Percentiles rank a stretch among this genome's conserved stretches.
Evolutionary conservation across 768 basidiomycete species (phyloP).

Genomic region (Pleurotus eryngii): DNA sequence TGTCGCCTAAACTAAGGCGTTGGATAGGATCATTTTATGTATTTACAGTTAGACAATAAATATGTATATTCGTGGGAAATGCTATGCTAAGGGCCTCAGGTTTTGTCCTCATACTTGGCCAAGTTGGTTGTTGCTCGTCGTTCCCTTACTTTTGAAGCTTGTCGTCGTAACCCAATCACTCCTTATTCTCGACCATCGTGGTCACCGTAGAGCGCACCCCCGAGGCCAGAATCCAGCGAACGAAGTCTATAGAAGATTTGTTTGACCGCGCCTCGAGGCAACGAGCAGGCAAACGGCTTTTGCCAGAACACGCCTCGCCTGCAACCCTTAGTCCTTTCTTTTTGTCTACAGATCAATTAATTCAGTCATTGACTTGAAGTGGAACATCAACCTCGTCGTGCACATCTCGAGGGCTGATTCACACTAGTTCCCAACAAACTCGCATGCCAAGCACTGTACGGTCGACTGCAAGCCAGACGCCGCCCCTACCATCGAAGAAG

Average conservation of each 20-base stretch:
- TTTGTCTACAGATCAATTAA: slow-evolving; percentile 6
- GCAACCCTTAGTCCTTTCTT: slow-evolving; percentile 3
- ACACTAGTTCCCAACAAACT: slow-evolving; percentile 1
- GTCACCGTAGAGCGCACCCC: background rate
- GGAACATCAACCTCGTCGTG: slow-evolving; percentile 3
- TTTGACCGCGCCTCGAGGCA: slow-evolving; percentile 9
- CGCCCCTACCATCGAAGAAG: slow-evolving; percentile 31
- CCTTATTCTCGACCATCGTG: background rate
- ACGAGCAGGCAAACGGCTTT: slow-evolving; percentile 9
- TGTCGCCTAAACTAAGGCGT: too few species aligned
- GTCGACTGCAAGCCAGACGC: slow-evolving; percentile 13
- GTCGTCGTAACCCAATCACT: background rate
- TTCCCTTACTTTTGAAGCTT: too few species aligned
- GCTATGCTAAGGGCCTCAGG: too few species aligned
- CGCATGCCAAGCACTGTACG: slow-evolving; percentile 14
- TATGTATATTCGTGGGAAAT: too few species aligned
- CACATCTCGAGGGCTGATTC: background rate
- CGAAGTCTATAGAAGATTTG: background rate
- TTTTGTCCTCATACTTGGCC: too few species aligned
- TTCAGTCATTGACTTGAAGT: background rate
- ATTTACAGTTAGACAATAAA: too few species aligned
- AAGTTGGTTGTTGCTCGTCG: too few species aligned
- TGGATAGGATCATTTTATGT: too few species aligned
- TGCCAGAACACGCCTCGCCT: slow-evolving; percentile 8
- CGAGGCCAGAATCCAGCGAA: background rate